phyloP scores from a whole-genome alignment of 345 rosid species.

The Lepidium didymum region DNA sequence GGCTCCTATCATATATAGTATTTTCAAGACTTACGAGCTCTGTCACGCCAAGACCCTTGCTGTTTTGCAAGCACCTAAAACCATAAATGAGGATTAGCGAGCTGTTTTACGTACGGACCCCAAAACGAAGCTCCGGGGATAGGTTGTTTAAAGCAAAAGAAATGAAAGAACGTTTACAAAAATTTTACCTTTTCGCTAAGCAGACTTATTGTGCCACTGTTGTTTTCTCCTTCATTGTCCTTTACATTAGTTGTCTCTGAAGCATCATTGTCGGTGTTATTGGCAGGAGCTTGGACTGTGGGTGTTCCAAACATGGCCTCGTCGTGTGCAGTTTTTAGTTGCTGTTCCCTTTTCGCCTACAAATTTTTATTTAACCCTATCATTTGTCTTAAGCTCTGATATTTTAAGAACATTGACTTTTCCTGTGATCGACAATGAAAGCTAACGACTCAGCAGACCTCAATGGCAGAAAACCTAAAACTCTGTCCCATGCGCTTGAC shows the following conservation, averaged over 20 bases:
- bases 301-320: conserved; percentile 93
- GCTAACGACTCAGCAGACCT: conserved; percentile 38
- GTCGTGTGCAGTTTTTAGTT: conserved; percentile 70
- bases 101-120: neutral
- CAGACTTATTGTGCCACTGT: conserved; percentile 36
- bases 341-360: conserved; percentile 75
- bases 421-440: neutral
- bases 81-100: neutral
- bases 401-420: neutral
- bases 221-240: conserved; percentile 33
- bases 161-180: neutral
- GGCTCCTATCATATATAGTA: neutral
- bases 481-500: conserved; percentile 87
- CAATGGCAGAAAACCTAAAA: conserved; percentile 74
- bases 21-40: conserved; percentile 59
- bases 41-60: conserved; percentile 95
- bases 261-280: conserved; percentile 24
- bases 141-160: neutral
- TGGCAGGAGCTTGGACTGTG: conserved; percentile 7
- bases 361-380: conserved; percentile 7
- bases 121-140: neutral
- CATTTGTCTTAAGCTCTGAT: neutral
- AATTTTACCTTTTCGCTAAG: conserved; percentile 67
- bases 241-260: conserved; percentile 28
- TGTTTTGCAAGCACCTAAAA: conserved; percentile 84